phyloP scores from a whole-genome alignment of 305 asterid species.

The Fraxinus ornus region DNA sequence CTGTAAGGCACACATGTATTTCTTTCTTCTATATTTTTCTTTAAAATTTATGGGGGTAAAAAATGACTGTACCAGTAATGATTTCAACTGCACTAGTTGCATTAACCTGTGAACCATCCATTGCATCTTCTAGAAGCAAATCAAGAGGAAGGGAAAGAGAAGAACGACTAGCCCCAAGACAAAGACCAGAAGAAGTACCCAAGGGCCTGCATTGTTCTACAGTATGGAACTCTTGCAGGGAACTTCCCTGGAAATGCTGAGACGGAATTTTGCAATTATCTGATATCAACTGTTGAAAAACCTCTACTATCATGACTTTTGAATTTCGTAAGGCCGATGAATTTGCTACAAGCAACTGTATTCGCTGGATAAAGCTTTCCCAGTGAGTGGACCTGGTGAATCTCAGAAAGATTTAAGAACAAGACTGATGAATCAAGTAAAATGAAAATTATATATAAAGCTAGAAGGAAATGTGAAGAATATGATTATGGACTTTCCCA shows the following conservation, averaged over 20 bases:
- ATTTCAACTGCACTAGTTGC: slow-evolving; percentile 90
- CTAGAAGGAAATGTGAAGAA: background rate
- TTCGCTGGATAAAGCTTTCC: slow-evolving; percentile 58
- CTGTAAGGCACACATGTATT: slow-evolving; percentile 7
- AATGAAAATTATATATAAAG: background rate
- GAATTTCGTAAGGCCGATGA: slow-evolving; percentile 66
- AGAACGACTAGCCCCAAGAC: slow-evolving; percentile 70
- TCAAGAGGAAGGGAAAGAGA: slow-evolving; percentile 95
- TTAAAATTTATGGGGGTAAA: background rate
- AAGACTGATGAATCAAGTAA: slow-evolving; percentile 5
- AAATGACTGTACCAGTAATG: slow-evolving; percentile 60
- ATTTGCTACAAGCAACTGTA: slow-evolving; percentile 62
- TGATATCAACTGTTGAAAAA: slow-evolving; percentile 51
- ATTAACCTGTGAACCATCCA: slow-evolving; percentile 87
- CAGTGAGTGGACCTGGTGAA: slow-evolving; percentile 63
- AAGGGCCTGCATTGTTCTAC: slow-evolving; percentile 51
- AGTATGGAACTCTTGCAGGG: slow-evolving; percentile 42
- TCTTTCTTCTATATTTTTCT: background rate
- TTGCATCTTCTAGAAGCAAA: slow-evolving; percentile 87
- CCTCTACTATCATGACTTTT: slow-evolving; percentile 39
- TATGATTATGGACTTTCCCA: background rate
- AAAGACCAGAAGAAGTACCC: slow-evolving; percentile 57
- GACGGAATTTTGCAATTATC: slow-evolving; percentile 34
- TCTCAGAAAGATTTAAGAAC: slow-evolving; percentile 8
- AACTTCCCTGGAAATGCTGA: slow-evolving; percentile 39